phyloP scores from a whole-genome alignment of 1,284 basidiomycete genomes.

The Ustilago lituana region DNA sequence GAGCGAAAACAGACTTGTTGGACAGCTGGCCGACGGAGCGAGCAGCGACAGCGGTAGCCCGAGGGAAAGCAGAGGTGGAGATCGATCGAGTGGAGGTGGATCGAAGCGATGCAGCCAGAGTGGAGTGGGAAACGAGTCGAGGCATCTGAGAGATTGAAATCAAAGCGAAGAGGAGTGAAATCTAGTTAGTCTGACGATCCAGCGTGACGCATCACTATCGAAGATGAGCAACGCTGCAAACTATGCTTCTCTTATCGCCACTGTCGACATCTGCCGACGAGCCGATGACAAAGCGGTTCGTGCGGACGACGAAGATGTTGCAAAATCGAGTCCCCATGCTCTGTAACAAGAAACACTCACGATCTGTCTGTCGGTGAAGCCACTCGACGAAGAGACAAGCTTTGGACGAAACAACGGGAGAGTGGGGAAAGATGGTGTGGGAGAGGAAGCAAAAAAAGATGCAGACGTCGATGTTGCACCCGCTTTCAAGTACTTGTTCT shows the following conservation, averaged over 20 bases:
- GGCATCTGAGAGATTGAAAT: constrained; percentile 33
- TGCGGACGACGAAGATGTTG: no score
- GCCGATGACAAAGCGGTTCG: no score
- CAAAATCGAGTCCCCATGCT: no score
- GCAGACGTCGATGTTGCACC: constrained; percentile 1
- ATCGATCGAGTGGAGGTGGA: constrained; percentile 49
- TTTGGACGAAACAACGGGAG: constrained; percentile 4
- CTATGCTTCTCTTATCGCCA: no score
- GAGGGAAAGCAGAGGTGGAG: constrained; percentile 47
- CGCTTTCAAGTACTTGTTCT: constrained; percentile 13
- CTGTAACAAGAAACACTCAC: constrained; percentile 21
- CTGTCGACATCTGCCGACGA: no score
- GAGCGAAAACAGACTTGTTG: constrained; percentile 18
- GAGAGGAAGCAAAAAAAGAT: constrained; percentile 7
- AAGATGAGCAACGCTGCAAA: no score
- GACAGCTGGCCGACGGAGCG: constrained; percentile 30
- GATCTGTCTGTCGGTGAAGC: constrained; percentile 26
- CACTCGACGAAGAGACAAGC: constrained; percentile 18
- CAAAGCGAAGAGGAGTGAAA: background rate
- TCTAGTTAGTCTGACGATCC: no score
- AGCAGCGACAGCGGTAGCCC: constrained; percentile 31
- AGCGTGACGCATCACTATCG: no score
- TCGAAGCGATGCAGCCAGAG: constrained; percentile 51
- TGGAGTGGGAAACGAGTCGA: constrained; percentile 52
- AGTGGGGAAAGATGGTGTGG: constrained; percentile 7